A percentile compares a stretch with the other conserved stretches of the same genome.
These are phyloP conservation scores for Hypoxylon sp. DNA, from an alignment of 2,329 filamentous ascomycete genomes.

Conservation along the genomic window DNA sequence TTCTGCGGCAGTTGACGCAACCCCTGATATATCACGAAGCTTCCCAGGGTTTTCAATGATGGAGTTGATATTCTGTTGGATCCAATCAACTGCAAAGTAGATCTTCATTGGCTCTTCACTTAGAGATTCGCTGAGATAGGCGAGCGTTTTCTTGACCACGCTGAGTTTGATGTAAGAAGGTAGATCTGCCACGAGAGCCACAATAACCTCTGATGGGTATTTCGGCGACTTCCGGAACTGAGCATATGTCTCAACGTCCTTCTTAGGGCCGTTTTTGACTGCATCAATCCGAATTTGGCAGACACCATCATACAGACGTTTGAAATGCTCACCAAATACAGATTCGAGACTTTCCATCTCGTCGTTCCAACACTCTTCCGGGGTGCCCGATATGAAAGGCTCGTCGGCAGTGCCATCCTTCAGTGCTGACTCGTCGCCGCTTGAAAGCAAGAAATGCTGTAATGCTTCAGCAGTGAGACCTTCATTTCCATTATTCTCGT, in stretches of 20 bases:
- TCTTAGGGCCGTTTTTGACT: constrained; percentile 66
- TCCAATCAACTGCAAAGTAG: constrained; percentile 91
- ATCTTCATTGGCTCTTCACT: constrained; percentile 89
- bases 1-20: constrained; percentile 76
- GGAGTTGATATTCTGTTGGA: constrained; percentile 85
- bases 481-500: constrained; percentile 80
- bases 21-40: constrained; percentile 86
- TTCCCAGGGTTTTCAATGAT: constrained; percentile 89
- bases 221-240: constrained; percentile 79
- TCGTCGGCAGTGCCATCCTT: constrained; percentile 57
- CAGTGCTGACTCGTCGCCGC: constrained; percentile 54
- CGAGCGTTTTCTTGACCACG: constrained; percentile 82
- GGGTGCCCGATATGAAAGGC: constrained; percentile 64
- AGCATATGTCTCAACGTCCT: constrained; percentile 67
- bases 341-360: constrained; percentile 87
- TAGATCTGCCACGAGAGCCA: constrained; percentile 78
- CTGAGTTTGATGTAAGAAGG: constrained; percentile 96
- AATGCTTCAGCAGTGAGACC: constrained; percentile 82
- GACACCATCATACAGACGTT: constrained; percentile 70
- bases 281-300: constrained; percentile 78
- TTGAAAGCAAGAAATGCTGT: constrained; percentile 76
- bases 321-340: constrained; percentile 84
- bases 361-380: constrained; percentile 82
- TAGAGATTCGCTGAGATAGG: constrained; percentile 78
- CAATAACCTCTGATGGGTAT: constrained; percentile 80